Percentiles rank a stretch among this genome's conserved stretches.
These are phyloP conservation scores for Fraxinus paxiana DNA, from an alignment of 305 asterid genomes.

Conservation along the genomic window DNA sequence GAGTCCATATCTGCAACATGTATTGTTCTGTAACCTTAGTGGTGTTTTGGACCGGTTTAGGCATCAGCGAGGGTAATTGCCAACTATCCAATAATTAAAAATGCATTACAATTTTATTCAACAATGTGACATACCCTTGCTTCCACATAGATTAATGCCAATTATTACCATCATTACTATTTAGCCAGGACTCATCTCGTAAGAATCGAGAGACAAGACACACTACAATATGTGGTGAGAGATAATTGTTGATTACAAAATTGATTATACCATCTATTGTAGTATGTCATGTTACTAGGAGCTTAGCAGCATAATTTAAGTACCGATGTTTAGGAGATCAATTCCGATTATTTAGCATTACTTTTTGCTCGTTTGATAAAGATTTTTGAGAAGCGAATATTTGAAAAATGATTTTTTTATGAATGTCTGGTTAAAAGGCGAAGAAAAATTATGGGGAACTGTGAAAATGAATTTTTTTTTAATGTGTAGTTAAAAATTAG, in stretches of 20 bases:
- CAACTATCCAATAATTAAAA: no score
- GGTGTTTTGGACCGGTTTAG: neutral
- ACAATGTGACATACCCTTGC: neutral
- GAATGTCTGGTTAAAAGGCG: neutral
- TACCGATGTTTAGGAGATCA: no score
- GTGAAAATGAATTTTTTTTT: neutral
- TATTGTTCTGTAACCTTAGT: neutral
- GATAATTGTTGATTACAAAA: no score
- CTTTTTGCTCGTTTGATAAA: neutral
- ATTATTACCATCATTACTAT: no score
- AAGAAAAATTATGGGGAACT: neutral
- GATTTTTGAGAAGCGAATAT: neutral
- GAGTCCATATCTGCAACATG: neutral
- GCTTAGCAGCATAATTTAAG: no score
- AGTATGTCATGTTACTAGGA: no score
- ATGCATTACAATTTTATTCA: neutral
- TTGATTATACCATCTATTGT: no score
- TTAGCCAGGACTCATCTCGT: no score
- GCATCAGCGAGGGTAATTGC: neutral
- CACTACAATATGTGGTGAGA: no score
- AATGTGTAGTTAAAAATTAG: neutral
- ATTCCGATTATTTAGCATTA: neutral
- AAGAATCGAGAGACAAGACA: no score
- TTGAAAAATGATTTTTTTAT: no score
- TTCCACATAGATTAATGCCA: no score